Conservation (phyloP, 768 basidiomycete species). For the Podaxis sp. region DNA sequence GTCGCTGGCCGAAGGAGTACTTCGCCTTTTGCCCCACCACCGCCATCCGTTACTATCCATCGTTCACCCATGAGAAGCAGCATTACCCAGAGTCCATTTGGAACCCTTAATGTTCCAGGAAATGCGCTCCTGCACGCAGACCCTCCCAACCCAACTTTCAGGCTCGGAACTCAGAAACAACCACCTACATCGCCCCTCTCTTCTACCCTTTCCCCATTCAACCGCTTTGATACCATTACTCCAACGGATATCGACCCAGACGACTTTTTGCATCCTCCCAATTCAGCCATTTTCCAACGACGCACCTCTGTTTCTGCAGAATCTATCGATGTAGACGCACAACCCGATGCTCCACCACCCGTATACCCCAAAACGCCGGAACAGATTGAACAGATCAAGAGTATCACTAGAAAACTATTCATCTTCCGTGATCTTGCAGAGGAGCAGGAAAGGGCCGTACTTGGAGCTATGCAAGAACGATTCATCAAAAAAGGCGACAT, state of each 20-base stretch:
- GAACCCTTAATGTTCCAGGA: slow-evolving; percentile 74
- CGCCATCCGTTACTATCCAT: slow-evolving; percentile 52
- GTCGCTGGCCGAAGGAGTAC: slow-evolving; percentile 20
- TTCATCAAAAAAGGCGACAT: slow-evolving; percentile 68
- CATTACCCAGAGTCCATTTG: slow-evolving; percentile 67
- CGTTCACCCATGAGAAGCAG: slow-evolving; percentile 55
- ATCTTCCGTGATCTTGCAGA: slow-evolving; percentile 96
- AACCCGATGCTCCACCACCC: slow-evolving; percentile 63
- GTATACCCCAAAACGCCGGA: slow-evolving; percentile 74
- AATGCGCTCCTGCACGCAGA: slow-evolving; percentile 67
- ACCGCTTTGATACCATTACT: slow-evolving; percentile 44
- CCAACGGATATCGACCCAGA: slow-evolving; percentile 46
- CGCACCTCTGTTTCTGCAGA: slow-evolving; percentile 96
- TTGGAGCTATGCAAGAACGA: slow-evolving; percentile 94
- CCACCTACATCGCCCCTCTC: slow-evolving; percentile 56
- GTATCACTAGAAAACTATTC: slow-evolving; percentile 84
- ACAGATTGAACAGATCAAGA: slow-evolving; percentile 84
- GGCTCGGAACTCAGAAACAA: slow-evolving; percentile 53
- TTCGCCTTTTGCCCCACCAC: slow-evolving; percentile 28
- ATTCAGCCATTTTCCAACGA: slow-evolving; percentile 79
- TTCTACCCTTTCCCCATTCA: slow-evolving; percentile 46
- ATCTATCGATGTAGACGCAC: slow-evolving; percentile 81
- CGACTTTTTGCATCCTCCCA: slow-evolving; percentile 71
- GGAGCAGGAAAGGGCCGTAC: slow-evolving; percentile 88
- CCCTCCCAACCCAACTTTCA: slow-evolving; percentile 50